Evolutionary conservation across 768 basidiomycete genomes (phyloP).

Genomic region (Lentinula raphanica): DNA sequence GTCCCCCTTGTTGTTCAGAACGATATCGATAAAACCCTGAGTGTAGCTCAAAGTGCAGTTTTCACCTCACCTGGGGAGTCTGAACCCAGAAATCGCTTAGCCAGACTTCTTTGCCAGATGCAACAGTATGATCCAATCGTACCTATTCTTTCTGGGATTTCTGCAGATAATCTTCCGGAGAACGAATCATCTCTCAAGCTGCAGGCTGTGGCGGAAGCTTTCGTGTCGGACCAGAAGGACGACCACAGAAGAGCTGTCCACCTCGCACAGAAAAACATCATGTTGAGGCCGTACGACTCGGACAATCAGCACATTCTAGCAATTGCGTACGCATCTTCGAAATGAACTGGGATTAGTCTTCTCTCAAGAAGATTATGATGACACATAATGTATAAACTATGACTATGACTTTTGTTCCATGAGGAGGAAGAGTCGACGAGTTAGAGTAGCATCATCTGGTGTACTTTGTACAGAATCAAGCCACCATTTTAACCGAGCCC

Average conservation of each 20-base stretch:
- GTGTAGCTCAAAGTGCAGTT: conserved; percentile 53
- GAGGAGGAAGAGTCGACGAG: conserved; percentile 49
- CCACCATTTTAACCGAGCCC: conserved; percentile 60
- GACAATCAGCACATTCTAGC: conserved; percentile 29
- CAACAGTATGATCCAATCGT: conserved; percentile 36
- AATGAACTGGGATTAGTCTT: conserved; percentile 11
- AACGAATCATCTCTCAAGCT: conserved; percentile 42
- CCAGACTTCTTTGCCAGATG: conserved; percentile 47
- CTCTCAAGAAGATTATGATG: not conserved
- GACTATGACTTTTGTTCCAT: conserved; percentile 6
- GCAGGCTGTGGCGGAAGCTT: conserved; percentile 42
- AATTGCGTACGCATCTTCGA: conserved; percentile 53
- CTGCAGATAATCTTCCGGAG: conserved; percentile 20
- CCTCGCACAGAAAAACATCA: conserved; percentile 58
- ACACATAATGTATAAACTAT: not conserved
- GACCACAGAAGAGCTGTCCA: conserved; percentile 27
- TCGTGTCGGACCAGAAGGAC: conserved; percentile 36
- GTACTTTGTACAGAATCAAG: conserved; percentile 40
- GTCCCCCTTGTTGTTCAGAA: conserved; percentile 28
- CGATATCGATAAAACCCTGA: conserved; percentile 42
- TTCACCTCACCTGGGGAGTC: conserved; percentile 48
- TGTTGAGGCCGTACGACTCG: conserved; percentile 42
- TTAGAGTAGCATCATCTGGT: conserved; percentile 31
- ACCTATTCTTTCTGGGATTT: conserved; percentile 37
- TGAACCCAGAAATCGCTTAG: conserved; percentile 49